Conservation (phyloP, 352 stramenopile genomes). For the Globisporangium nagaii region DNA sequence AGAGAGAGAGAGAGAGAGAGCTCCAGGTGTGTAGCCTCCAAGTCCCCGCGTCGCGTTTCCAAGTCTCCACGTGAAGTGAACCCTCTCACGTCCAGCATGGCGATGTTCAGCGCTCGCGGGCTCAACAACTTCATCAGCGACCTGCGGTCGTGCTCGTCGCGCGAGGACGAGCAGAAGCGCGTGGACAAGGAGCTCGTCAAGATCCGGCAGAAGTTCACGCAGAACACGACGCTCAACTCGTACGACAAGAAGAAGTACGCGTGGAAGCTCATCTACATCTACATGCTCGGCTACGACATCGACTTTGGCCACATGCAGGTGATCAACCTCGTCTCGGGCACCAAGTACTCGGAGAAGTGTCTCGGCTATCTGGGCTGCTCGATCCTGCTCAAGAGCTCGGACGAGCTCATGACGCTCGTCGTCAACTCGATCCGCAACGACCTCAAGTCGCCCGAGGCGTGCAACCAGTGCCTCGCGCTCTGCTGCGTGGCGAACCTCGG, state of each 20-base stretch:
- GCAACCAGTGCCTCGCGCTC: slow-evolving; percentile 92
- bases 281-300: slow-evolving; percentile 98
- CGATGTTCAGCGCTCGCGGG: slow-evolving; percentile 71
- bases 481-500: slow-evolving; percentile 96
- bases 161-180: slow-evolving; percentile 93
- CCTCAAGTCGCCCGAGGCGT: slow-evolving; percentile 82
- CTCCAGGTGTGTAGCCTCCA: too few species aligned
- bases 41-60: too few species aligned
- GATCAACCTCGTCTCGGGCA: slow-evolving; percentile 91
- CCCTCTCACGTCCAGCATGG: slow-evolving; percentile 32
- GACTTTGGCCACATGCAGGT: slow-evolving; percentile 98
- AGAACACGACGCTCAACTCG: slow-evolving; percentile 76
- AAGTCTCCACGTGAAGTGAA: slow-evolving; percentile 1
- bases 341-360: slow-evolving; percentile 93
- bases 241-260: slow-evolving; percentile 99
- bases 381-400: slow-evolving; percentile 91
- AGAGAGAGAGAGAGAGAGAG: too few species aligned
- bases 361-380: slow-evolving; percentile 97
- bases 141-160: slow-evolving; percentile 59
- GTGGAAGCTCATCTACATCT: slow-evolving; percentile 99
- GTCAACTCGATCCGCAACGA: slow-evolving; percentile 97
- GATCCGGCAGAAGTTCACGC: slow-evolving; percentile 97
- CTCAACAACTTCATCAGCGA: slow-evolving; percentile 87
- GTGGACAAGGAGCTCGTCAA: slow-evolving; percentile 98
- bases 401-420: slow-evolving; percentile 88